These are phyloP conservation scores for Saccharomycopsis javanensis DNA, from an alignment of 805 yeast genomes.

Conservation along the genomic window DNA sequence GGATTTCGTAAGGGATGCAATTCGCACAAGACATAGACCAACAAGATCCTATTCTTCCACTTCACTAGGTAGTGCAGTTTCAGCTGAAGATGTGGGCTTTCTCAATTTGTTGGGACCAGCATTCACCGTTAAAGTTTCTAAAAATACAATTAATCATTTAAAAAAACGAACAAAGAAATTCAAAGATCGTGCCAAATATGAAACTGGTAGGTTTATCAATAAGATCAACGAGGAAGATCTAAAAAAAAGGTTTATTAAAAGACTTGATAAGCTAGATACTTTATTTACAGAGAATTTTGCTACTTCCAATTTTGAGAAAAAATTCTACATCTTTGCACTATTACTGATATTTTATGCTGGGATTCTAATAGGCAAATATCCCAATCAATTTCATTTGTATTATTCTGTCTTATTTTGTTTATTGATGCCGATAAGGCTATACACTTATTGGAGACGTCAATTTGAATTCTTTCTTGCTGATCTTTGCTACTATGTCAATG, in stretches of 20 bases:
- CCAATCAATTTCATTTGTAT: constrained; percentile 64
- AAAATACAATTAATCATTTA: constrained; percentile 19
- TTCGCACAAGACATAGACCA: not conserved
- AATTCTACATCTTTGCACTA: constrained; percentile 68
- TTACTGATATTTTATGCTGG: constrained; percentile 64
- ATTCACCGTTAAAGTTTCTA: constrained; percentile 23
- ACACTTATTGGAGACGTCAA: constrained; percentile 69
- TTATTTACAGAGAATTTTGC: constrained; percentile 30
- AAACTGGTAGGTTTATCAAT: constrained; percentile 17
- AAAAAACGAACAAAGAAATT: constrained; percentile 15
- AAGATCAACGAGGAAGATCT: constrained; percentile 22
- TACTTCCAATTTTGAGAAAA: constrained; percentile 57
- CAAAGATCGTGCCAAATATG: constrained; percentile 19
- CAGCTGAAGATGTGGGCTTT: constrained; percentile 23
- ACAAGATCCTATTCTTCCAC: constrained; percentile 9
- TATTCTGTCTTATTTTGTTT: constrained; percentile 54
- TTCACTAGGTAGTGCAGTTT: constrained; percentile 12
- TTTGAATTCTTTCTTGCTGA: constrained; percentile 88
- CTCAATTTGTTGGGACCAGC: constrained; percentile 26
- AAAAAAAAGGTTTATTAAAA: constrained; percentile 22
- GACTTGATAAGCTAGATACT: constrained; percentile 31
- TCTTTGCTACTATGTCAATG: constrained; percentile 83
- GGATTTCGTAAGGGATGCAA: constrained; percentile 7
- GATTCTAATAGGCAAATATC: constrained; percentile 64
- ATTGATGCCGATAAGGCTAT: constrained; percentile 75